phyloP scores from a whole-genome alignment of 352 stramenopile species.

The Nothophytophthora sp. region DNA sequence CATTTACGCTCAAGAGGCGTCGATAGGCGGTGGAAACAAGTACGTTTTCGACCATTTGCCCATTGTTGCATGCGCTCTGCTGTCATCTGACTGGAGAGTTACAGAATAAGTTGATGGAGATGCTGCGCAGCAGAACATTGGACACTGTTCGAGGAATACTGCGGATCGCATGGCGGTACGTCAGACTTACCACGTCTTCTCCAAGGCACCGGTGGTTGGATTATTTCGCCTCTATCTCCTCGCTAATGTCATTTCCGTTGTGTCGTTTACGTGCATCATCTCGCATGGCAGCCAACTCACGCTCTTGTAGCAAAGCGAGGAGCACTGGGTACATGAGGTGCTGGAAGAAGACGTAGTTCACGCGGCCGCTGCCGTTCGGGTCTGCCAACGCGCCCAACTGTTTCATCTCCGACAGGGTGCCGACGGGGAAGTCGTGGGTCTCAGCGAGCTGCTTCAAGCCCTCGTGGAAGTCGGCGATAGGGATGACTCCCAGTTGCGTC shows the following conservation, averaged over 20 bases:
- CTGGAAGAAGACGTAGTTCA: constrained; percentile 63
- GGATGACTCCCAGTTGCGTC: constrained; percentile 32
- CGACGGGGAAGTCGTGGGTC: constrained; percentile 21
- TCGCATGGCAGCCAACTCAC: constrained; percentile 6
- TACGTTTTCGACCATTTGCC: no score
- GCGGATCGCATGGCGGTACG: no score
- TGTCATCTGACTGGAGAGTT: no score
- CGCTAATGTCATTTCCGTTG: background rate
- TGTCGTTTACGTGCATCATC: constrained; percentile 1
- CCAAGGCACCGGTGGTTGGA: background rate
- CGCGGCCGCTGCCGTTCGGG: constrained; percentile 43
- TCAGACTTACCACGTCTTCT: no score
- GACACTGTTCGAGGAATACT: no score
- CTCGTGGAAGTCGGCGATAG: constrained; percentile 33
- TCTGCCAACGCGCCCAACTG: constrained; percentile 46
- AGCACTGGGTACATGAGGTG: constrained; percentile 52
- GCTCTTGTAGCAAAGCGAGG: constrained; percentile 35
- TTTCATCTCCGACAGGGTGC: constrained; percentile 17
- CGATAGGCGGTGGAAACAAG: no score
- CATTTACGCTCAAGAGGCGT: no score
- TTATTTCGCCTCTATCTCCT: constrained; percentile 2
- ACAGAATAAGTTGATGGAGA: no score
- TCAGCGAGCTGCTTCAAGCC: constrained; percentile 25
- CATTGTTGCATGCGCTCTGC: no score
- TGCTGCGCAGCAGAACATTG: no score